Evolutionary conservation across 257 asterid genomes (phyloP), one percentile per base, ranked within the genome.

Genomic region (Solanum arcanum): DNA sequence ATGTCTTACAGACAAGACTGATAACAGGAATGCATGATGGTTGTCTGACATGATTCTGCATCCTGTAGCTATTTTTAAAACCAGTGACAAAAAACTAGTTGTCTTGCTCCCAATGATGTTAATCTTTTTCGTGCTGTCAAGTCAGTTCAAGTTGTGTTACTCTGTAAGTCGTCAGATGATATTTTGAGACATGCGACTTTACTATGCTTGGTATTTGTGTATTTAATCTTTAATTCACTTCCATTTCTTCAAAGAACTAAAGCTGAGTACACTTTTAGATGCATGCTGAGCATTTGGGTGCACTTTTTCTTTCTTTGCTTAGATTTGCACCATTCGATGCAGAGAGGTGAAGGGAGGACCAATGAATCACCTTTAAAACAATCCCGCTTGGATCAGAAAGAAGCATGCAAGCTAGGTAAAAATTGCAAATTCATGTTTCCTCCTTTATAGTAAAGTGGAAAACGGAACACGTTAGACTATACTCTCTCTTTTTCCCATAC

Each of bases 1-100:
- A 84, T 91, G 93, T 88, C 88, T 93, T 39, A 44, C 86, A 86
- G 84, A 87, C 64, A 83, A 86, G 76, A 81, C 75, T 80, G 90
- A 89, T 88, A 86, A 81, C 29, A 90, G 92, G 87, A 88, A 83
- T 83, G 86, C 86, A 46, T 90, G 86, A 92, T 68, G 75, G 27
- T 84, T 68, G 10, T 85, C 83, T 83, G 85, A 47, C 20, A 47
- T 47, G 12, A 47, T 46, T 80, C 68, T 29, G 85, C 85, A 47
- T 81, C 31, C 18, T 31, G 69, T 47, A 49, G 64, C 25, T 8
- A 47, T 25, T 78, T 29, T 81, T 81, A 70, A n/a, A 81, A 49
- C 85, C 52, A 49, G 70, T 20, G 12, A 31, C 29, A 29, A 18
- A 47, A 81, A 81, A 81, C 18, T 66, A 81, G 85, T 11, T 81